Percentiles rank a stretch among this genome's conserved stretches.
Conservation (phyloP, 352 stramenopile species). For the Phytophthora agathidicida region DNA sequence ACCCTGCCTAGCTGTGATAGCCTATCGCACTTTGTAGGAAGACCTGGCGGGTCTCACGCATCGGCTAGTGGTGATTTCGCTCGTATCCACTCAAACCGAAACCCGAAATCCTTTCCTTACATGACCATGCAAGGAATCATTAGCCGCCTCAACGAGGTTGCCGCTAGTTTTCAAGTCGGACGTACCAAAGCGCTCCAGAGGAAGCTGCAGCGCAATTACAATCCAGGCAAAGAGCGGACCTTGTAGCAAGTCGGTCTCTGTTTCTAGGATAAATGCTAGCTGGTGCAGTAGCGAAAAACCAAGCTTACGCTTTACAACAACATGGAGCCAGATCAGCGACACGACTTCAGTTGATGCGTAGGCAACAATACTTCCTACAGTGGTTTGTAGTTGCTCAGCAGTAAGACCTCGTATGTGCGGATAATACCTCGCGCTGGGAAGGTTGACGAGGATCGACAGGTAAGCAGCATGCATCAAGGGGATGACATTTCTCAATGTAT, state of each 20-base stretch:
- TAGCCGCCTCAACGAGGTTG: no score
- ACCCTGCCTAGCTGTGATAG: no score
- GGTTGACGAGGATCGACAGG: slow-evolving; percentile 12
- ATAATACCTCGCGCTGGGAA: slow-evolving; percentile 37
- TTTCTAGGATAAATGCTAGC: slow-evolving; percentile 48
- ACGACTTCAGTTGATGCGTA: not conserved
- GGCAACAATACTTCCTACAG: not conserved
- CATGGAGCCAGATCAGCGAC: slow-evolving; percentile 3
- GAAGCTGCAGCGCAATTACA: slow-evolving; percentile 27
- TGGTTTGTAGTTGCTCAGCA: slow-evolving; percentile 3
- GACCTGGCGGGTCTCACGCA: no score
- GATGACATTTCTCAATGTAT: slow-evolving; percentile 9
- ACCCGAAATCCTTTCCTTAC: slow-evolving; percentile 17
- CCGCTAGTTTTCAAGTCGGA: no score
- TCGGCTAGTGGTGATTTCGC: no score
- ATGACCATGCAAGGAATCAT: not conserved
- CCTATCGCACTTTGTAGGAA: no score
- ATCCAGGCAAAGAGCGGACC: slow-evolving; percentile 33
- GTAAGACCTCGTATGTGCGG: not conserved
- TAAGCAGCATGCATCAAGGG: slow-evolving; percentile 25
- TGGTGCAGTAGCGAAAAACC: slow-evolving; percentile 27
- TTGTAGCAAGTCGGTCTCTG: slow-evolving; percentile 27
- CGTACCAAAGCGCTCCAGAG: slow-evolving; percentile 33
- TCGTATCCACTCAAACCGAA: slow-evolving; percentile 17
- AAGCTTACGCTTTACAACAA: slow-evolving; percentile 13